Base-by-base conservation (phyloP, 176 grass and related monocot genomes). In the Pontederia crassipes region DNA sequence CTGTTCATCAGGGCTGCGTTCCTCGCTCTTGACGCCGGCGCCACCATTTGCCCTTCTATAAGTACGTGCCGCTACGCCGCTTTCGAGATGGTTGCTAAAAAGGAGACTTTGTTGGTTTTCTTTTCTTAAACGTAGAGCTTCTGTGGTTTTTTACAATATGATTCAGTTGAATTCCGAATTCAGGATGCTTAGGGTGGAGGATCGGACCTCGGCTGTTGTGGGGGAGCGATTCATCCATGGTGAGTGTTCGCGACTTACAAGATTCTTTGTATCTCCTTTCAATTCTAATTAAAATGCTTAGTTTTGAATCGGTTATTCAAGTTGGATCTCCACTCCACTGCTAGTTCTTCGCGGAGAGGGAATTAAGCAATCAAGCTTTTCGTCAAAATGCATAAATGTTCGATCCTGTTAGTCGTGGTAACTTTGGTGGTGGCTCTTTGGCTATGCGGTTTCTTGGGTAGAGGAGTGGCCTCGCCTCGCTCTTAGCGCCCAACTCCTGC, bases 181-280 rank as follows among this genome's bases (percentile, higher is more conserved):
- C 32, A 98, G 94, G 82, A 26, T 98, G 94, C 72, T 58, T 92
- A 57, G 61, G 68, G 57, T 98, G 88, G 94, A 80, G 75, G 52
- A 68, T 89, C 2, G 67, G 75, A 52, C 67, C 64, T 35, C 82
- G 87, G 70, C 77, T 86, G 55, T 63, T 86, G 55, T 61, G 32
- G 32, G 32, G 32, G 32, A 40, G 35, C 58, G 87, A 98, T 81
- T 67, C 84, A 40, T 72, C 73, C 61, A 67, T 82, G 88, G 94
- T 98, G 74, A 85, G 87, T 74, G 9, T 10, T 11, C 12, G 12
- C 15, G 6, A 40, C 32, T 40, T 7, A 7, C 32, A 40, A 3
- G 3, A 3, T 17, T 63, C 0, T 46, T 15, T 12, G 60, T 12
- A 4, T 58, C 57, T 51, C 17, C 28, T 70, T 13, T 40, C 6